These are phyloP conservation scores for Aspergillus sclerotialis DNA, from an alignment of 2,329 filamentous ascomycete species.

Conservation along the genomic window DNA sequence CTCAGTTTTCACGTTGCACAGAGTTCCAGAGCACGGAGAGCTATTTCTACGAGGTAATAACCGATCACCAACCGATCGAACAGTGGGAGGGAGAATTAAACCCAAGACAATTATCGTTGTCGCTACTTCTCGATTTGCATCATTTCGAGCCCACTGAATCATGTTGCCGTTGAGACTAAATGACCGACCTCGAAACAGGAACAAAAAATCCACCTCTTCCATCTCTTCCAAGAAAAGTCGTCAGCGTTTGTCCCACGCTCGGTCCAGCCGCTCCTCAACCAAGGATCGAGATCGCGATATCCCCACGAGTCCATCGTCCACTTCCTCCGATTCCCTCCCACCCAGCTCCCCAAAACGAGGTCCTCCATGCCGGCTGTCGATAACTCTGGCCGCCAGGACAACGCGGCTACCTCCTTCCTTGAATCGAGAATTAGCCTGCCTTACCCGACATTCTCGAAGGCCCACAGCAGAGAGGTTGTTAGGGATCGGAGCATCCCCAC, in stretches of 20 bases:
- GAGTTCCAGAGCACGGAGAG: not conserved
- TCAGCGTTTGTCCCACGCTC: conserved; percentile 24
- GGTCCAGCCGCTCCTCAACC: conserved; percentile 24
- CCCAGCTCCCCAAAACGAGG: conserved; percentile 19
- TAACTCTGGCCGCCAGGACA: conserved; percentile 22
- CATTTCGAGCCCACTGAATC: conserved; percentile 14
- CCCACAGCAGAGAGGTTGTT: conserved; percentile 82
- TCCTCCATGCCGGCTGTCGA: conserved; percentile 51
- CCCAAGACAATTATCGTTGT: conserved; percentile 5
- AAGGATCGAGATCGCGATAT: conserved; percentile 25
- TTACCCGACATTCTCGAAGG: conserved; percentile 81
- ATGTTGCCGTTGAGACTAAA: conserved; percentile 33
- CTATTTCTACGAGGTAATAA: conserved; percentile 17
- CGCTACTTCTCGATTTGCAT: conserved; percentile 9
- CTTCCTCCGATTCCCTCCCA: conserved; percentile 17
- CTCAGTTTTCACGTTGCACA: not conserved
- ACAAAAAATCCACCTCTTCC: conserved; percentile 20
- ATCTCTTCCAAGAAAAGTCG: conserved; percentile 19
- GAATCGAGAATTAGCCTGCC: conserved; percentile 50
- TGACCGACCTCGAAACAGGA: conserved; percentile 27
- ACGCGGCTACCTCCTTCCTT: conserved; percentile 34
- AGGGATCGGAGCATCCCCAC: conserved; percentile 50
- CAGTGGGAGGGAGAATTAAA: conserved; percentile 7
- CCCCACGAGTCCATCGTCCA: conserved; percentile 23
- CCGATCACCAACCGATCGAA: conserved; percentile 9